Evolutionary conservation across 2,329 filamentous ascomycete genomes (phyloP), one percentile per base, ranked within the genome.

Genomic region (Fusarium albidum): DNA sequence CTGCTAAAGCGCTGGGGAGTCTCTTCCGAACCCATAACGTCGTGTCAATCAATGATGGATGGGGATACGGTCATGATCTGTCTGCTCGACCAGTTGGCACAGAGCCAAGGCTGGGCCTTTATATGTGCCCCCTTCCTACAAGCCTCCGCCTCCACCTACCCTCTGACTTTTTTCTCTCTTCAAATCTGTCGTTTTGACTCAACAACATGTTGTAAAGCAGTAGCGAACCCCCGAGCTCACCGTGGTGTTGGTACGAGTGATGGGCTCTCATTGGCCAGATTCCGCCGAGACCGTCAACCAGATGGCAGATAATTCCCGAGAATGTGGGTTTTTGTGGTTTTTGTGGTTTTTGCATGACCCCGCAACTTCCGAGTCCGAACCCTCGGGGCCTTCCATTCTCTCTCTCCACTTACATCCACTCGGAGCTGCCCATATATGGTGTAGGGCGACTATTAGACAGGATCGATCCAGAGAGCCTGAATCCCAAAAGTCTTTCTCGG

Each of bases 11-110:
- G 29, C 14, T 28, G 49, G n/a, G n/a, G n/a, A 37, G 60, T 32
- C 26, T 61, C 42, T 32, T 48, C 39, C 28, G 25, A 12, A 27
- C 47, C 38, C 55, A 66, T 64, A n/a, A n/a, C 44, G 13, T 37
- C 6, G 17, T 29, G n/a, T 26, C 31, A 35, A 45, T 28, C n/a
- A 21, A 21, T 21, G 21, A 21, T 21, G 7, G 21, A 21, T 7
- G 21, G 7, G 21, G 5, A 21, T n/a, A 31, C 9, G 12, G 14
- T 25, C n/a, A 10, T 27, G n/a, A 6, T 37, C 6, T 35, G 18
- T 29, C 9, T 18, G 31, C 17, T 34, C 15, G 17, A 46, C 31
- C 21, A 33, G 17, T 13, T 13, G 25, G 25, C 29, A 45, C 27
- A 18, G 18, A 21, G 13, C n/a, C n/a, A n/a, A n/a, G 11, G 29